phyloP scores from a whole-genome alignment of 2,329 filamentous ascomycete genomes.

The Nemania abortiva region DNA sequence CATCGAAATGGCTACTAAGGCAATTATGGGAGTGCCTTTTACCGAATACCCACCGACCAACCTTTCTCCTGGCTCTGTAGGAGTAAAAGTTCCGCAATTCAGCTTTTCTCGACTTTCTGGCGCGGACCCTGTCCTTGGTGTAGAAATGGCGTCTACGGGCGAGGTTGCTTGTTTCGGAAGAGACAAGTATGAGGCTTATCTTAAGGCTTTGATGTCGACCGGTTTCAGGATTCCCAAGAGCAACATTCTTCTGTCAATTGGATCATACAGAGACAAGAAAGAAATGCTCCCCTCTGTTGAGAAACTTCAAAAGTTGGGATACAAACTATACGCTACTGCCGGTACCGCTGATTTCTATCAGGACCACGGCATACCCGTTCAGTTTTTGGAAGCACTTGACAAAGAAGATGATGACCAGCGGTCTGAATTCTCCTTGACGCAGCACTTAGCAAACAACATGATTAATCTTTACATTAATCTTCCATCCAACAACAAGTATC shows the following conservation, averaged over 20 bases:
- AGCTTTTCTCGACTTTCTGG: conserved; percentile 97
- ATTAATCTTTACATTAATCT: conserved; percentile 99
- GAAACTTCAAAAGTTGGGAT: conserved; percentile 90
- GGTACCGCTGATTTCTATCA: conserved; percentile 97
- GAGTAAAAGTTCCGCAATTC: conserved; percentile 98
- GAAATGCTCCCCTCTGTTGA: conserved; percentile 95
- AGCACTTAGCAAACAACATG: conserved; percentile 96
- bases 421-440: conserved; percentile 95
- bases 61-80: conserved; percentile 85
- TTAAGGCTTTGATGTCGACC: conserved; percentile 95
- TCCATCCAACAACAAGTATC: conserved; percentile 98
- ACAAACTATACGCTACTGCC: conserved; percentile 94
- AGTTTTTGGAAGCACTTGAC: conserved; percentile 90
- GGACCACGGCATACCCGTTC: conserved; percentile 90
- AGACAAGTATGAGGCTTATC: conserved; percentile 97
- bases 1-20: conserved; percentile 98
- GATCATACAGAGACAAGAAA: conserved; percentile 97
- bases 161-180: conserved; percentile 97
- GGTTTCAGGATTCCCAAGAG: conserved; percentile 96
- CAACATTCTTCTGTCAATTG: conserved; percentile 95
- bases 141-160: conserved; percentile 99
- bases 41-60: conserved; percentile 82
- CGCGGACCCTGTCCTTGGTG: conserved; percentile 94
- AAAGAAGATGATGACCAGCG: conserved; percentile 85
- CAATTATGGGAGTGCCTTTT: conserved; percentile 88